These are phyloP conservation scores for Glycine soja DNA, from an alignment of 306 rosid genomes.

Conservation along the genomic window DNA sequence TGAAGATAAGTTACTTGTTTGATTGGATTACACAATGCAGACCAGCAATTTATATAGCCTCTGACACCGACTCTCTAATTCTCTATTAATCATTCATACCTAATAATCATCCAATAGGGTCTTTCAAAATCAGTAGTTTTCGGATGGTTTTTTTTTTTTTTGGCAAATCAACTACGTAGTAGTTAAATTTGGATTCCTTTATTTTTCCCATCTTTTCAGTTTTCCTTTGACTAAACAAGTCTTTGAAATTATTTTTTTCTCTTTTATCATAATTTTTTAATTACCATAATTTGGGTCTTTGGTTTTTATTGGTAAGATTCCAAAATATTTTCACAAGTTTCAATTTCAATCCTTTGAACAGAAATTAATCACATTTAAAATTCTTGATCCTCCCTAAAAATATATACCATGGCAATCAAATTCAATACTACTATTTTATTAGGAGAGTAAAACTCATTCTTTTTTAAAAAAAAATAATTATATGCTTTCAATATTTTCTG, in stretches of 20 bases:
- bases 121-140: background rate
- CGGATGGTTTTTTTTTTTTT: background rate
- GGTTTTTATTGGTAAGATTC: no score
- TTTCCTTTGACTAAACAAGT: background rate
- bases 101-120: background rate
- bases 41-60: slow-evolving; percentile 24
- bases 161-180: background rate
- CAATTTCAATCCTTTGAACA: no score
- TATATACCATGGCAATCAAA: no score
- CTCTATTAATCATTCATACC: slow-evolving; percentile 11
- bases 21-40: slow-evolving; percentile 42
- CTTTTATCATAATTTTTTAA: no score
- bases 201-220: background rate
- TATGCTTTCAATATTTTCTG: no score
- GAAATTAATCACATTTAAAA: no score
- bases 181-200: background rate
- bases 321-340: no score
- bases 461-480: no score
- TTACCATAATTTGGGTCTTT: no score
- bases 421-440: no score
- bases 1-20: slow-evolving; percentile 44
- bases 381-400: no score
- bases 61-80: slow-evolving; percentile 3
- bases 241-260: background rate
- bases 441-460: no score